phyloP scores from a whole-genome alignment of 345 rosid genomes.

The Dovyalis caffra region DNA sequence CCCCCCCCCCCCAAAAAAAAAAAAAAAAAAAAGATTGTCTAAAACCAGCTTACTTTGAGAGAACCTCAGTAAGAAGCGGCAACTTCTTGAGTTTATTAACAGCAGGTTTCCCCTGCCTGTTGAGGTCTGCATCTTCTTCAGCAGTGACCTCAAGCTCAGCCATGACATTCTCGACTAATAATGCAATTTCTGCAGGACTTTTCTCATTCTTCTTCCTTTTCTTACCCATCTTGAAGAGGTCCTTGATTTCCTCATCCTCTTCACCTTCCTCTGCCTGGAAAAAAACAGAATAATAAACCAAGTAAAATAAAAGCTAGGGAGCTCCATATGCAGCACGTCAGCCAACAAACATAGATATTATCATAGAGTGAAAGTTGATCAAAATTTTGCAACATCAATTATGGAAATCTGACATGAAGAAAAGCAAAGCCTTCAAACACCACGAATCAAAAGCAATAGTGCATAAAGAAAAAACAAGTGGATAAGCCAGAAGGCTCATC shows the following conservation, averaged over 20 bases:
- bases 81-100: slow-evolving; percentile 87
- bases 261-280: slow-evolving; percentile 88
- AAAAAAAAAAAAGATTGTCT: neutral
- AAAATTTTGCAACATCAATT: neutral
- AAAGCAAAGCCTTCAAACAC: neutral
- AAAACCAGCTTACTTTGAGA: slow-evolving; percentile 72
- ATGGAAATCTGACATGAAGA: neutral
- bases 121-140: slow-evolving; percentile 90
- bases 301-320: neutral
- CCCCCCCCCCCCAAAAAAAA: too few relatives aligned
- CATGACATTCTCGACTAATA: slow-evolving; percentile 86
- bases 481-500: neutral
- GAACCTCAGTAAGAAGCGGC: slow-evolving; percentile 87
- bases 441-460: neutral
- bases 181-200: slow-evolving; percentile 87
- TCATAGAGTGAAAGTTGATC: neutral
- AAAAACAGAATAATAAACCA: slow-evolving; percentile 7
- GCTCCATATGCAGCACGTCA: neutral
- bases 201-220: slow-evolving; percentile 79
- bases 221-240: slow-evolving; percentile 84
- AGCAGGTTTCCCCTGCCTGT: slow-evolving; percentile 84
- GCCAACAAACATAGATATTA: neutral
- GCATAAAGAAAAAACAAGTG: neutral
- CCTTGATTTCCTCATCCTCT: slow-evolving; percentile 81
- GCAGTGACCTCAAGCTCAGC: slow-evolving; percentile 96